Conservation (phyloP, 2,329 filamentous ascomycete genomes). For the Didymella glomerata region DNA sequence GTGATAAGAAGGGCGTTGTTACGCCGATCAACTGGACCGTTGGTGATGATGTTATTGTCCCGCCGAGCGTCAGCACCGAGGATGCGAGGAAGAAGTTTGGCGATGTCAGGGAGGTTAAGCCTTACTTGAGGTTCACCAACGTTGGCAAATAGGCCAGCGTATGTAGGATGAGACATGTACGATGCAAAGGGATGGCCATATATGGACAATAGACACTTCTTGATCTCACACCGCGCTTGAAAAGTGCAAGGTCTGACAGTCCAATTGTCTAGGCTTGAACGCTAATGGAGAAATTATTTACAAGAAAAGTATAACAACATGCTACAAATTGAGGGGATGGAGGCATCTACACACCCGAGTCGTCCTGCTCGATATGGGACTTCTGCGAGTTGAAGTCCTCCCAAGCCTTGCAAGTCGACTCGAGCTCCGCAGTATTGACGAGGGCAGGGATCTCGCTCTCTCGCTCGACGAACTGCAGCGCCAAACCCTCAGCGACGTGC, state of each 20-base stretch:
- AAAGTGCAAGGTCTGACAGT: too few relatives aligned
- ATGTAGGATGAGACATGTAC: not conserved
- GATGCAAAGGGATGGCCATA: not conserved
- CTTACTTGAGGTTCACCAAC: constrained; percentile 75
- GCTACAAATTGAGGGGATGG: not conserved
- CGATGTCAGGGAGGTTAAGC: constrained; percentile 69
- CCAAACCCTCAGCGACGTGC: constrained; percentile 67
- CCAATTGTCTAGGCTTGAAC: not conserved
- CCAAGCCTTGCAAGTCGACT: constrained; percentile 10
- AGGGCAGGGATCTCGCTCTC: constrained; percentile 34
- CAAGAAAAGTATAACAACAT: not conserved
- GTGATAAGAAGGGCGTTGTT: constrained; percentile 86
- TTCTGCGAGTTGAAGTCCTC: constrained; percentile 2
- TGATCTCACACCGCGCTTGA: too few relatives aligned
- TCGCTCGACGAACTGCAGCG: constrained; percentile 61
- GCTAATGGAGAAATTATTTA: not conserved
- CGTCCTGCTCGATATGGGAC: constrained; percentile 12
- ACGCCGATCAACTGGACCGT: constrained; percentile 91
- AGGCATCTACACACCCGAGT: not conserved
- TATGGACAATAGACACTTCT: too few relatives aligned
- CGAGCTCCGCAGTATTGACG: not conserved
- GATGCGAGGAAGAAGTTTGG: constrained; percentile 90
- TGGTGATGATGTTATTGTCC: constrained; percentile 92
- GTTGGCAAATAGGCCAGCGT: constrained; percentile 47
- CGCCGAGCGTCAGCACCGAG: constrained; percentile 80